Percentiles rank a stretch among this genome's conserved stretches.
Evolutionary conservation across 768 basidiomycete species (phyloP).

Genomic region (Amanita rimosa): DNA sequence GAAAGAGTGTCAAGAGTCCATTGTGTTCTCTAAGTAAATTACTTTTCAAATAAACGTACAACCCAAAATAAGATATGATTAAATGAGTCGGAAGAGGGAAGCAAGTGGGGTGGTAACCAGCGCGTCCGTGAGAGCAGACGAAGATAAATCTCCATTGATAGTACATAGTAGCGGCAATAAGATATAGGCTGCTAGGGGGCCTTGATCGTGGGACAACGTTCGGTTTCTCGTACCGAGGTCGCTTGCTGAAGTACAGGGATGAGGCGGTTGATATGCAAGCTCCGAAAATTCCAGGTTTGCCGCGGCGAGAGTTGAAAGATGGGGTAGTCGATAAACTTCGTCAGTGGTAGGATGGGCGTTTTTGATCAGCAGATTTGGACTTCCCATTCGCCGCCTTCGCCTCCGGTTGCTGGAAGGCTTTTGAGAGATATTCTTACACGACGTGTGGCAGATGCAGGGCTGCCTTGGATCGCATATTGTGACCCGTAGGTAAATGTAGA

Average conservation of each 20-base stretch:
- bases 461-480: conserved; percentile 24
- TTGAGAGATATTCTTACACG: conserved; percentile 60
- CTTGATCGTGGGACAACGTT: not conserved
- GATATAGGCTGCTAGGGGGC: not conserved
- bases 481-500: conserved; percentile 23
- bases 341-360: not conserved
- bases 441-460: conserved; percentile 26
- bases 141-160: not conserved
- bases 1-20: not conserved
- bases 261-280: not conserved
- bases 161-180: not conserved
- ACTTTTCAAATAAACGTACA: conserved; percentile 3
- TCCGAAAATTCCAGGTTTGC: not conserved
- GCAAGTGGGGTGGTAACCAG: not conserved
- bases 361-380: conserved; percentile 50
- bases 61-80: conserved; percentile 1
- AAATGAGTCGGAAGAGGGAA: not conserved
- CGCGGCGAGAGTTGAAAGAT: conserved; percentile 2
- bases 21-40: not conserved
- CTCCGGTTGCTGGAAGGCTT: conserved; percentile 47
- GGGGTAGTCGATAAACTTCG: not conserved
- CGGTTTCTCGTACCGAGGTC: not conserved
- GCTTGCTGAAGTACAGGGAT: not conserved
- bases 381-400: conserved; percentile 72
- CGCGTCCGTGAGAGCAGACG: not conserved